phyloP scores from a whole-genome alignment of 306 rosid genomes.

The Purshia tridentata region DNA sequence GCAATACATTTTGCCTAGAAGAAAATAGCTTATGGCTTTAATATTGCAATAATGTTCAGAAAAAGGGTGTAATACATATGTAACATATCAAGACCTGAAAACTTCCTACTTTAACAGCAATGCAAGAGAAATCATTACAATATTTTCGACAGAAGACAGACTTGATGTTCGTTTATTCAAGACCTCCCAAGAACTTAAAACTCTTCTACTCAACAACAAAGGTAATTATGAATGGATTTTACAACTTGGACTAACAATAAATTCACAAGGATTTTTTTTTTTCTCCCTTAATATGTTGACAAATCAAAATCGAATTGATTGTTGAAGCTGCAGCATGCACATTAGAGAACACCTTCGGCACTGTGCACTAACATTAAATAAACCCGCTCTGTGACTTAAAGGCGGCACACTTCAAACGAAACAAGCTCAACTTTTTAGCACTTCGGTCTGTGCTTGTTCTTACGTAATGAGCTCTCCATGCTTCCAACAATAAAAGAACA shows the following conservation, averaged over 20 bases:
- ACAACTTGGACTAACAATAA: conserved; percentile 34
- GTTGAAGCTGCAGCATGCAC: conserved; percentile 40
- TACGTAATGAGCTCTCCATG: conserved; percentile 23
- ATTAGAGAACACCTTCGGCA: conserved; percentile 23
- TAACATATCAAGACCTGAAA: neutral
- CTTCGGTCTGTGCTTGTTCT: conserved; percentile 22
- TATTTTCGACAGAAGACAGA: conserved; percentile 31
- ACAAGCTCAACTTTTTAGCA: conserved; percentile 26
- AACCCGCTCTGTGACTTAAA: conserved; percentile 28
- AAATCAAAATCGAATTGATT: conserved; percentile 43
- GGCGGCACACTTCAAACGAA: conserved; percentile 24
- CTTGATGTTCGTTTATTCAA: conserved; percentile 40
- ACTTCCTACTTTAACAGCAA: neutral
- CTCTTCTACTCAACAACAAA: conserved; percentile 26
- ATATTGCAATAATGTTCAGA: neutral
- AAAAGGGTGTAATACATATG: neutral
- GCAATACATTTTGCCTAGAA: too few species aligned
- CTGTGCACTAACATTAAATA: conserved; percentile 27
- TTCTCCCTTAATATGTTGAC: conserved; percentile 24
- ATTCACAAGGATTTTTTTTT: conserved; percentile 27
- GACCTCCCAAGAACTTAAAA: conserved; percentile 26
- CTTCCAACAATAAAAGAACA: conserved; percentile 20
- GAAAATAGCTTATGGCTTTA: neutral
- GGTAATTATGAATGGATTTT: conserved; percentile 40
- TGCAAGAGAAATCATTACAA: conserved; percentile 26